Base-by-base conservation (phyloP, 495 filamentous ascomycete species). In the Apodospora peruviana region DNA sequence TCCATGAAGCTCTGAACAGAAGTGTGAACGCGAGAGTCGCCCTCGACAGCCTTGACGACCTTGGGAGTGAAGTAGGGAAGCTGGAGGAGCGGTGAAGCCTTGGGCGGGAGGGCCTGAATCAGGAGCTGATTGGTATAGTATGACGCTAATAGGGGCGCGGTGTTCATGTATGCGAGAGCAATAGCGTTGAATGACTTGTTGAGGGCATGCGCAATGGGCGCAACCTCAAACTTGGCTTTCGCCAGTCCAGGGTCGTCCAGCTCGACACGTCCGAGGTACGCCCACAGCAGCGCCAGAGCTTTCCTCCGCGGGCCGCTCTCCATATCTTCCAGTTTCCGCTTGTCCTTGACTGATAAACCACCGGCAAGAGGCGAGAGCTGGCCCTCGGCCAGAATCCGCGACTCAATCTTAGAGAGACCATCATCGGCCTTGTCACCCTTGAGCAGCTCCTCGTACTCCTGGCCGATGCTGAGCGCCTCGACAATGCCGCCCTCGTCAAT, bases 231-330 rank as follows among this genome's bases (percentile, higher is more conserved):
- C 75, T 79, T 83, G 74, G 85, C 87, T 67, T 81, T 81, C 48
- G 93, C 80, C 35, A 95, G 74, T 20, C 71, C 71, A 22, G 75
- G 55, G 59, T 91, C 90, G 45, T 85, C 81, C 5, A 81, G 68
- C 49, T 93, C 87, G 24, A 96, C 71, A 34, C 93, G 84, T 38
- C 87, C 88, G 24, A 97, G 79, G 63, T 97, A 97, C 38, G 90
- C 91, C 93, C 93, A 98, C 14, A 97, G 71, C 44, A 98, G 75
- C 27, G 83, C 87, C 22, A 96, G 73, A n/a, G 85, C 84, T 73
- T 95, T 96, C 54, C 93, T 76, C 39, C 87, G 80, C 36, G 80
- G 76, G 3, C 84, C 80, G 47, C 77, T 83, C 18, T 91, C 87
- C 43, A 87, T 55, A 47, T 83, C 78, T 47, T 83, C 70, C 7